These are phyloP conservation scores for Trichomonascaceae sp. DNA, from an alignment of 1,139 yeast species.

Conservation along the genomic window DNA sequence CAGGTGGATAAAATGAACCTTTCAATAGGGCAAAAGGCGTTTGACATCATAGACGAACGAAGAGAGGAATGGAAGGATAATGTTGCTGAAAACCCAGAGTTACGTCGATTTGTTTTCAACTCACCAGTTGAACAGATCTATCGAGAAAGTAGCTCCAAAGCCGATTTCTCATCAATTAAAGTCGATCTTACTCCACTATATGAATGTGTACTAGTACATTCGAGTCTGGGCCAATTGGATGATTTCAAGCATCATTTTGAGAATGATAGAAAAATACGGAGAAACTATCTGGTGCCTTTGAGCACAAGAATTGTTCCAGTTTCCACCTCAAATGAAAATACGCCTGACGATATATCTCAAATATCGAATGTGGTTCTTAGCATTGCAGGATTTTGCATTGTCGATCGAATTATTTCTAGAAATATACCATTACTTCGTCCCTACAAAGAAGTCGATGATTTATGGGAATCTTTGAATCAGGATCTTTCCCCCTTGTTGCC, in stretches of 20 bases:
- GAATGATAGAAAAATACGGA: slow-evolving; percentile 68
- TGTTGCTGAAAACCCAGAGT: slow-evolving; percentile 38
- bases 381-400: slow-evolving; percentile 68
- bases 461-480: slow-evolving; percentile 63
- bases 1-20: slow-evolving; percentile 56
- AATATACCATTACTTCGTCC: slow-evolving; percentile 42
- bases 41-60: slow-evolving; percentile 49
- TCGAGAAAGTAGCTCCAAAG: slow-evolving; percentile 42
- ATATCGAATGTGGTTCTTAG: slow-evolving; percentile 40
- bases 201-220: slow-evolving; percentile 79
- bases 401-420: slow-evolving; percentile 62
- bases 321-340: slow-evolving; percentile 1
- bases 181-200: slow-evolving; percentile 64
- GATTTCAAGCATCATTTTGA: slow-evolving; percentile 57
- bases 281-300: slow-evolving; percentile 63
- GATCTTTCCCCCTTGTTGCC: slow-evolving; percentile 28
- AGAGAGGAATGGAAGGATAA: slow-evolving; percentile 52
- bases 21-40: slow-evolving; percentile 55
- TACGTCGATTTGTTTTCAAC: slow-evolving; percentile 63
- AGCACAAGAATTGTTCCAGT: slow-evolving; percentile 11
- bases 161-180: slow-evolving; percentile 37
- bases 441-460: slow-evolving; percentile 51
- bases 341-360: slow-evolving; percentile 17
- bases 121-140: slow-evolving; percentile 78
- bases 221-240: slow-evolving; percentile 60